These are phyloP conservation scores for Murraya koenigii DNA, from an alignment of 345 rosid genomes.

Conservation along the genomic window DNA sequence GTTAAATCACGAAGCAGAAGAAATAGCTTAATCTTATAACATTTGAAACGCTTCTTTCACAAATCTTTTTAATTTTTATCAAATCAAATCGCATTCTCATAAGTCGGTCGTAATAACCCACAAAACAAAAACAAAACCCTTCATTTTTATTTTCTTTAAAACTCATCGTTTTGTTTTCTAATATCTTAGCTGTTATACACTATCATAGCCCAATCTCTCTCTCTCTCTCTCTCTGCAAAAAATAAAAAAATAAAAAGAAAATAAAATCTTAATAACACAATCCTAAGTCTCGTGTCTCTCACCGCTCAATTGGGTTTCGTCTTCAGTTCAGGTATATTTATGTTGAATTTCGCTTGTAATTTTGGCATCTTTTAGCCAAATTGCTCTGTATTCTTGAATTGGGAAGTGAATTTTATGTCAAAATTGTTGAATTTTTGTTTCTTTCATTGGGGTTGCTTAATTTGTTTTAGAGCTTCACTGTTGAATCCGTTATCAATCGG, in stretches of 20 bases:
- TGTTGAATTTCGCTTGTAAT: background rate
- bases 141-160: background rate
- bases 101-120: background rate
- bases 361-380: background rate
- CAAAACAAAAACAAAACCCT: background rate
- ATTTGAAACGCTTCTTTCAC: background rate
- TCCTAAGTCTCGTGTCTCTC: conserved; percentile 19
- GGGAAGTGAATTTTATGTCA: conserved; percentile 18
- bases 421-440: background rate
- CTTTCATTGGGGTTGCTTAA: background rate
- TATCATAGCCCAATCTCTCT: background rate
- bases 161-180: conserved; percentile 9
- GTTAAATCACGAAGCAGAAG: background rate
- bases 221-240: no score
- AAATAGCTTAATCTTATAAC: background rate
- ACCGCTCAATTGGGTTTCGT: conserved; percentile 21
- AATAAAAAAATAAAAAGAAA: no score
- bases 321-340: conserved; percentile 32
- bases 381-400: conserved; percentile 20
- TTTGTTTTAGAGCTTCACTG: conserved; percentile 10
- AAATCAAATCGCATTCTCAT: background rate
- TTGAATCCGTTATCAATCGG: background rate
- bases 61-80: background rate
- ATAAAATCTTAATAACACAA: conserved; percentile 3
- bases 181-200: conserved; percentile 15